Percentiles rank a stretch among this genome's conserved stretches.
phyloP scores from a whole-genome alignment of 148 eudicot genomes.

The Beta vulgaris region DNA sequence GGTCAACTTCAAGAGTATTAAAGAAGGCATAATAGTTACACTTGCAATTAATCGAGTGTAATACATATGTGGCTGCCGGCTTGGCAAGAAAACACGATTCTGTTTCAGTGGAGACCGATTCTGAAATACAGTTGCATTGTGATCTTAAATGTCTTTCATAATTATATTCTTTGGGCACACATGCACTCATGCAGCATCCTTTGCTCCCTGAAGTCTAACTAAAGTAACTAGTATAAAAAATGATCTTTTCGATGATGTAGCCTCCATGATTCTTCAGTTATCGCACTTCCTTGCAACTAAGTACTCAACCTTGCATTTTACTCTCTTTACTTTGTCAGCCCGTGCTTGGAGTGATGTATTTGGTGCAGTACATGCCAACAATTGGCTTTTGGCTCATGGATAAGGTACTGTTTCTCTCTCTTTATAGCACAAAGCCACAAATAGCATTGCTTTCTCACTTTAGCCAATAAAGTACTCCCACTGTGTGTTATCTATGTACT shows the following conservation, averaged over 20 bases:
- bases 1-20: no score
- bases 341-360: conserved; percentile 87
- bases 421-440: no score
- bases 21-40: neutral
- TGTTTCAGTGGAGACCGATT: neutral
- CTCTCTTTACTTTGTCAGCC: conserved; percentile 54
- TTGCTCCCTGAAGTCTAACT: neutral
- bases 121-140: neutral
- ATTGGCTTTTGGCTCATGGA: conserved; percentile 92
- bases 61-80: neutral
- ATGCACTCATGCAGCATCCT: neutral
- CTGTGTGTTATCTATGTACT: neutral
- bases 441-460: neutral
- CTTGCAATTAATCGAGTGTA: conserved; percentile 3
- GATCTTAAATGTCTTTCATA: neutral
- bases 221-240: neutral
- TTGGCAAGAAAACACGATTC: neutral
- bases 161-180: neutral
- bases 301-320: conserved; percentile 5
- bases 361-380: conserved; percentile 89
- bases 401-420: conserved; percentile 47
- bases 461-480: neutral
- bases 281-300: neutral
- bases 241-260: neutral
- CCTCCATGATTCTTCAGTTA: neutral